These are phyloP conservation scores for Mortierella sp. DNA, from an alignment of 371 early-diverging fungal genomes.

Conservation along the genomic window DNA sequence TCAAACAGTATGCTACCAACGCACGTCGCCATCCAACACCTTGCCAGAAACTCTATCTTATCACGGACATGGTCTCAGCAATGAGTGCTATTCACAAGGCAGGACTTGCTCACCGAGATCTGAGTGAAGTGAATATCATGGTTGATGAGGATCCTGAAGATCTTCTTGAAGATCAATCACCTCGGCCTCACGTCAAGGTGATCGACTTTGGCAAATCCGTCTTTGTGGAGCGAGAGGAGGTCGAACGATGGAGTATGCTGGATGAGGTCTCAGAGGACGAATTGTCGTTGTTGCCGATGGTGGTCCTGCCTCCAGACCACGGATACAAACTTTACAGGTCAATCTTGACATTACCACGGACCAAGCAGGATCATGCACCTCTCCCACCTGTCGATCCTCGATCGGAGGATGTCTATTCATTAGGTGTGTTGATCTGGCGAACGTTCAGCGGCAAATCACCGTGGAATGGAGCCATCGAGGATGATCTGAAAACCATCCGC, in stretches of 20 bases:
- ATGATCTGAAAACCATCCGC: slow-evolving; percentile 64
- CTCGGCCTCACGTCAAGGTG: slow-evolving; percentile 58
- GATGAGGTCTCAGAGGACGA: slow-evolving; percentile 58
- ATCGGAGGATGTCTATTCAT: slow-evolving; percentile 71
- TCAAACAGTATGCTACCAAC: slow-evolving; percentile 68
- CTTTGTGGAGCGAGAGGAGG: slow-evolving; percentile 59
- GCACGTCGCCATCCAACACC: slow-evolving; percentile 65
- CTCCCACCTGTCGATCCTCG: slow-evolving; percentile 64
- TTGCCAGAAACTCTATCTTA: slow-evolving; percentile 66
- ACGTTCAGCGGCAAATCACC: slow-evolving; percentile 71
- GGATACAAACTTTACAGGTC: slow-evolving; percentile 67
- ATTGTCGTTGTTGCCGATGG: slow-evolving; percentile 60
- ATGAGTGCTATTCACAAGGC: slow-evolving; percentile 62
- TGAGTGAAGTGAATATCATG: slow-evolving; percentile 76
- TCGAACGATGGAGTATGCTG: slow-evolving; percentile 61
- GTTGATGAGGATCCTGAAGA: slow-evolving; percentile 62
- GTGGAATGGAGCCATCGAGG: slow-evolving; percentile 71
- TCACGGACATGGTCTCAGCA: slow-evolving; percentile 65
- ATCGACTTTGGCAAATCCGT: slow-evolving; percentile 74
- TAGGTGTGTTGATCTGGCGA: slow-evolving; percentile 75
- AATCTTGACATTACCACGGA: slow-evolving; percentile 68
- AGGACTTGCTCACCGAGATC: slow-evolving; percentile 71
- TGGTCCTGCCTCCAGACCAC: slow-evolving; percentile 66
- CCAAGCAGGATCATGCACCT: slow-evolving; percentile 56
- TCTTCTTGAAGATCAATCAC: slow-evolving; percentile 60